phyloP scores from a whole-genome alignment of 495 filamentous ascomycete genomes.

The Poronia punctata region DNA sequence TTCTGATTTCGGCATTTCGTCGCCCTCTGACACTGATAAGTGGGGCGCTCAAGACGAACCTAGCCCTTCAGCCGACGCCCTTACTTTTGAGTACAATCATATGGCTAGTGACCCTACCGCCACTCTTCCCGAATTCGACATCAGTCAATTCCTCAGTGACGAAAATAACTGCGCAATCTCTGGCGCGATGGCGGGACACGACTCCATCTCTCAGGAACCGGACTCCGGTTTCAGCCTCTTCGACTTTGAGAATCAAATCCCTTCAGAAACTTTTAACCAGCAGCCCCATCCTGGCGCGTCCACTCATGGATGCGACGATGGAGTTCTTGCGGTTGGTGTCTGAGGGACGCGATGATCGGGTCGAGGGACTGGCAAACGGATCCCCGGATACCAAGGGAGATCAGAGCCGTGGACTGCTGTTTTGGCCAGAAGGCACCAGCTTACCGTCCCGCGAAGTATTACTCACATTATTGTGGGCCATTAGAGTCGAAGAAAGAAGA shows the following conservation, averaged over 20 bases:
- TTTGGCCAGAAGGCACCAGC: slow-evolving; percentile 34
- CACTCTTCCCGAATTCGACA: slow-evolving; percentile 45
- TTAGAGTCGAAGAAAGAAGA: slow-evolving; percentile 41
- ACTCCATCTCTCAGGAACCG: slow-evolving; percentile 25
- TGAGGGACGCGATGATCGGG: slow-evolving; percentile 36
- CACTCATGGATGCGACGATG: slow-evolving; percentile 84
- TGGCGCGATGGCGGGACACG: slow-evolving; percentile 25
- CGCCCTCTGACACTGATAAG: slow-evolving; percentile 55
- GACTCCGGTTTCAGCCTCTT: slow-evolving; percentile 27
- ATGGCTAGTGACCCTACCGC: slow-evolving; percentile 72
- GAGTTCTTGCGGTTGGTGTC: slow-evolving; percentile 67
- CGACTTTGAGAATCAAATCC: slow-evolving; percentile 42
- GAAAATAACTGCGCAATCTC: slow-evolving; percentile 37
- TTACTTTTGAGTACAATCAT: slow-evolving; percentile 74
- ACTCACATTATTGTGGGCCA: slow-evolving; percentile 46
- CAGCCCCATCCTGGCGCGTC: slow-evolving; percentile 90
- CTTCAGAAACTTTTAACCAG: slow-evolving; percentile 58
- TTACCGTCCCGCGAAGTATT: slow-evolving; percentile 47
- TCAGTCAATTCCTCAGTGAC: slow-evolving; percentile 48
- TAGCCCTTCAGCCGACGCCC: slow-evolving; percentile 59
- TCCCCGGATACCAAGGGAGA: slow-evolving; percentile 33
- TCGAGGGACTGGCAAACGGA: slow-evolving; percentile 33
- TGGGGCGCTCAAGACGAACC: slow-evolving; percentile 70
- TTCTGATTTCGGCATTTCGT: slow-evolving; percentile 56
- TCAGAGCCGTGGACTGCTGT: slow-evolving; percentile 30